Evolutionary conservation across 78 protist genomes (phyloP).

Genomic region (Speleostelium caveatum): DNA sequence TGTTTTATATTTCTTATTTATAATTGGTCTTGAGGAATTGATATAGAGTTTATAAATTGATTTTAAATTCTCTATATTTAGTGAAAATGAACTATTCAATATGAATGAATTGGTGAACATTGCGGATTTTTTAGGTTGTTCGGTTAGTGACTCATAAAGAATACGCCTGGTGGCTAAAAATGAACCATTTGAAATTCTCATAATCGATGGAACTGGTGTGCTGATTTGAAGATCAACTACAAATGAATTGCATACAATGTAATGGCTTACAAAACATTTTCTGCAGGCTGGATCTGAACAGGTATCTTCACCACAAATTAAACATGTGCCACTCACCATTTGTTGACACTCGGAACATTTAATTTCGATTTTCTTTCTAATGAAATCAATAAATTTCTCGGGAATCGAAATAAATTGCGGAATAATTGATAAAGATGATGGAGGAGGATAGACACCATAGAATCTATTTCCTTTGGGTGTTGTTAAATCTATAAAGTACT

Average conservation of each 20-base stretch:
- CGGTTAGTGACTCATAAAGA: background rate
- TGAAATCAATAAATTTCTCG: slow-evolving; percentile 32
- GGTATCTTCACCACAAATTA: slow-evolving; percentile 30
- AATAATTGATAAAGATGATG: background rate
- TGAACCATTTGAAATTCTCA: slow-evolving; percentile 33
- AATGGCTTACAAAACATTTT: slow-evolving; percentile 13
- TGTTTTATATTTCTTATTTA: too few species aligned
- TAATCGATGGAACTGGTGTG: slow-evolving; percentile 55
- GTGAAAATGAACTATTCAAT: background rate
- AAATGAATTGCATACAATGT: slow-evolving; percentile 28
- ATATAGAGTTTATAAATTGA: slow-evolving; percentile 42
- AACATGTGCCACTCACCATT: slow-evolving; percentile 18
- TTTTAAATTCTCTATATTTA: slow-evolving; percentile 28
- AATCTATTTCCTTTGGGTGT: background rate
- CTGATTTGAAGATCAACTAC: slow-evolving; percentile 18
- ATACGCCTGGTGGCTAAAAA: background rate
- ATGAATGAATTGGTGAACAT: too few species aligned
- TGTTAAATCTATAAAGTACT: background rate
- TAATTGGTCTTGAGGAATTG: slow-evolving; percentile 22
- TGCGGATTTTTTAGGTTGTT: slow-evolving; percentile 6
- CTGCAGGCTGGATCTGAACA: slow-evolving; percentile 33
- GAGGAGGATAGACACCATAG: background rate
- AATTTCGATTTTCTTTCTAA: slow-evolving; percentile 4
- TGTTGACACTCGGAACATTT: slow-evolving; percentile 26
- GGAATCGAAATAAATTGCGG: slow-evolving; percentile 10